Percentiles rank a stretch among this genome's conserved stretches.
Evolutionary conservation across 768 basidiomycete genomes (phyloP).

Genomic region (Boletus sp.): DNA sequence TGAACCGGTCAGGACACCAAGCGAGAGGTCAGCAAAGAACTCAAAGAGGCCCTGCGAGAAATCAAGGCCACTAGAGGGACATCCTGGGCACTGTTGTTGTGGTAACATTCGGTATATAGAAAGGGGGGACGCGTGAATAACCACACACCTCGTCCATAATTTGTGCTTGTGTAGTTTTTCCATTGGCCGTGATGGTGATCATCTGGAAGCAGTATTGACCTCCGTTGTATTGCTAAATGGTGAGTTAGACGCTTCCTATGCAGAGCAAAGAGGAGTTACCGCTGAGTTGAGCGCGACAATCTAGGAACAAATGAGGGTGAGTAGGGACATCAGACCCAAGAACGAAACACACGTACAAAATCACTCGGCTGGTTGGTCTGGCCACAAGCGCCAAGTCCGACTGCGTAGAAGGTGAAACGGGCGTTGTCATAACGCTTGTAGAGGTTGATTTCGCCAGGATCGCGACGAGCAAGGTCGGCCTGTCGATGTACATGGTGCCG

Average conservation of each 20-base stretch:
- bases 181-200: conserved; percentile 60
- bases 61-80: conserved; percentile 65
- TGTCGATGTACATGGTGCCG: conserved; percentile 24
- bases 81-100: conserved; percentile 56
- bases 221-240: conserved; percentile 49
- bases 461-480: conserved; percentile 23
- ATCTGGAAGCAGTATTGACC: conserved; percentile 55
- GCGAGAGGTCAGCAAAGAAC: conserved; percentile 46
- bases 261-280: conserved; percentile 11
- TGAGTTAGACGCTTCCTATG: conserved; percentile 1
- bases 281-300: conserved; percentile 47
- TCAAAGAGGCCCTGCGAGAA: conserved; percentile 63
- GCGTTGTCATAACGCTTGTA: conserved; percentile 20
- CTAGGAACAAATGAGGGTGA: conserved; percentile 29
- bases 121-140: background rate
- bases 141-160: conserved; percentile 57
- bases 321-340: background rate
- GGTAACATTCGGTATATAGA: background rate
- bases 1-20: conserved; percentile 55
- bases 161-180: conserved; percentile 53
- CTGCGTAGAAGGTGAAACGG: conserved; percentile 39
- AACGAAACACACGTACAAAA: conserved; percentile 27
- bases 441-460: conserved; percentile 20
- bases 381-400: conserved; percentile 46
- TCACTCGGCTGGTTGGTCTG: conserved; percentile 26